These are phyloP conservation scores for Penicillium odoratum DNA, from an alignment of 495 filamentous ascomycete genomes.

Conservation along the genomic window DNA sequence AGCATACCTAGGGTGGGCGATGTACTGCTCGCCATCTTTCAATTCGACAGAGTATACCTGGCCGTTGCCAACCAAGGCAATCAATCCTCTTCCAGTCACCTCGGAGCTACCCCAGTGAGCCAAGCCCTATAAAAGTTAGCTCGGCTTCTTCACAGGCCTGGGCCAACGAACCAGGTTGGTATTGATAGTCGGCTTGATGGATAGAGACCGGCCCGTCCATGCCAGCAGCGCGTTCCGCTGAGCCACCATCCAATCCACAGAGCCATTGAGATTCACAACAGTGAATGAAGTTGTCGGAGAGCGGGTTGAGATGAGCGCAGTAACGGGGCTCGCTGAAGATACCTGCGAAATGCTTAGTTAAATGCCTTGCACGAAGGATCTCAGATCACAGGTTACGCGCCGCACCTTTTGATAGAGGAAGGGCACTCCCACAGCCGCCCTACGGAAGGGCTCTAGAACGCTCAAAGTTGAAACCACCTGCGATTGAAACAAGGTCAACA, in stretches of 20 bases:
- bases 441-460: slow-evolving; percentile 75
- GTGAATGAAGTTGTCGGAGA: slow-evolving; percentile 80
- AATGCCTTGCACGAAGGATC: neutral
- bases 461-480: slow-evolving; percentile 84
- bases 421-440: slow-evolving; percentile 77
- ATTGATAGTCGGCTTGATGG: slow-evolving; percentile 71
- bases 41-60: slow-evolving; percentile 82
- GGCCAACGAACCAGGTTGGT: slow-evolving; percentile 58
- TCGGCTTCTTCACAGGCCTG: neutral
- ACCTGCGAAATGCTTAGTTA: slow-evolving; percentile 47
- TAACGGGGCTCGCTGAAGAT: slow-evolving; percentile 80
- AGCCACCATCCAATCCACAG: slow-evolving; percentile 92
- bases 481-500: slow-evolving; percentile 4
- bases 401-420: slow-evolving; percentile 85
- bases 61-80: slow-evolving; percentile 79
- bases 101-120: slow-evolving; percentile 89
- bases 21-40: slow-evolving; percentile 78
- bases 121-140: slow-evolving; percentile 61
- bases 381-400: neutral
- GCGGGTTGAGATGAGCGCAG: slow-evolving; percentile 82
- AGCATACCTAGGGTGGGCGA: slow-evolving; percentile 72
- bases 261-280: slow-evolving; percentile 85
- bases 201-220: slow-evolving; percentile 90
- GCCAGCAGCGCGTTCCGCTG: slow-evolving; percentile 84
- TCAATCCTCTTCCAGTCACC: slow-evolving; percentile 81